Evolutionary conservation across 208 protist species (phyloP), one percentile per base, ranked within the genome.

Genomic region (Leishmania amazonensis): DNA sequence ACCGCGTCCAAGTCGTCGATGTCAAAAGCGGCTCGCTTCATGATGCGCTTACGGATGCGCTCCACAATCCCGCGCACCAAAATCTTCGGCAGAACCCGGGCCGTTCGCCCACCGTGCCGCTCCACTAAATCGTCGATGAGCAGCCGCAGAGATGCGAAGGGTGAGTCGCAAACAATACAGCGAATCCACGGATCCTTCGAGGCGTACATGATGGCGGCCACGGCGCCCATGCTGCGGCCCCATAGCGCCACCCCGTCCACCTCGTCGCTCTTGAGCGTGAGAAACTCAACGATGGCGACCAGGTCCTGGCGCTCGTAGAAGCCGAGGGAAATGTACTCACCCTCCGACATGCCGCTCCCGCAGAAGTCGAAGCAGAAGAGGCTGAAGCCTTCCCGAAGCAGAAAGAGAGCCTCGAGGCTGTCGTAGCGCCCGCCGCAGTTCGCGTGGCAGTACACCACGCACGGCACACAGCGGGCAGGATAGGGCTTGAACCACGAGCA

Each of bases 251-350:
- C 90, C 3, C 89, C 87, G 24, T 93, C 89, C 67, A 98, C 95
- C 58, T 94, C 89, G 73, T 87, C 78, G 42, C 78, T 70, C 80
- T 93, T 84, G 45, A 76, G 68, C 40, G 80, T 71, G 38, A 98
- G 87, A 78, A 97, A 97, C 62, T 98, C 93, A 9, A 98, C 90
- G 51, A 99, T 89, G 1, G 91, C 88, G 11, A 85, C 89, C 11
- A 99, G 82, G 89, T 99, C 98, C 70, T 99, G 93, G 64, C 98
- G 96, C 85, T 99, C 98, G 86, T 97, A 99, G 85, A 98, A 97
- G 24, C 98, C 98, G 45, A 99, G 91, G 28, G 96, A 98, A 60
- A 99, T 98, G 90, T 97, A 99, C 87, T 98, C 95, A 6, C 98
- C 98, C 45, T 98, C 95, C n/a, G 93, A 97, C 57, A 91, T 77